These are phyloP conservation scores for Cystobasidium tubakii DNA, from an alignment of 768 basidiomycete genomes.

Conservation along the genomic window DNA sequence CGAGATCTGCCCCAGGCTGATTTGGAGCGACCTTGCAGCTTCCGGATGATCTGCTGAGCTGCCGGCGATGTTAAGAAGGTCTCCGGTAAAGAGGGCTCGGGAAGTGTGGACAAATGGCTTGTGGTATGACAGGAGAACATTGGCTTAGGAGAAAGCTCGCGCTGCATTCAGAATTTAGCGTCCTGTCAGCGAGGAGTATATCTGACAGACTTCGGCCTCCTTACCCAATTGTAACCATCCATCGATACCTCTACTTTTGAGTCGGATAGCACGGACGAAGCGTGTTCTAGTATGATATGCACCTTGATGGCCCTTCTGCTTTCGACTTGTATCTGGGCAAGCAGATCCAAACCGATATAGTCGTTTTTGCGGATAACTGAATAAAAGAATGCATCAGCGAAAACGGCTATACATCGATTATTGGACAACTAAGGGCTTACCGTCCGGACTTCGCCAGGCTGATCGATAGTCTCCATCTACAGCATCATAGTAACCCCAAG, in stretches of 20 bases:
- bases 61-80: conserved; percentile 4
- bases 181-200: neutral
- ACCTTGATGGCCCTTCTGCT: neutral
- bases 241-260: conserved; percentile 4
- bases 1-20: neutral
- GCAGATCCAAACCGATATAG: conserved; percentile 39
- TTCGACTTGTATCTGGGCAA: conserved; percentile 30
- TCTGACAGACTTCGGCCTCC: neutral
- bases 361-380: conserved; percentile 30
- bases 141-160: neutral
- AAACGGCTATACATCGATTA: neutral
- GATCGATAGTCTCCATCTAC: conserved; percentile 39
- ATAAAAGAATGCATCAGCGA: neutral
- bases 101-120: conserved; percentile 17
- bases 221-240: conserved; percentile 26
- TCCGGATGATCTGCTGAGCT: neutral
- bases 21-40: neutral
- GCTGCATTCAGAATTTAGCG: neutral
- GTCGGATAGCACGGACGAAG: neutral
- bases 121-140: conserved; percentile 11
- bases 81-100: neutral
- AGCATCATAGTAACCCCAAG: conserved; percentile 35
- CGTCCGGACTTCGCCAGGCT: conserved; percentile 40
- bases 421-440: conserved; percentile 29
- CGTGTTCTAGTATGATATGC: conserved; percentile 19